Conservation (phyloP, 2,329 filamentous ascomycete species). For the Aureobasidium sp. region DNA sequence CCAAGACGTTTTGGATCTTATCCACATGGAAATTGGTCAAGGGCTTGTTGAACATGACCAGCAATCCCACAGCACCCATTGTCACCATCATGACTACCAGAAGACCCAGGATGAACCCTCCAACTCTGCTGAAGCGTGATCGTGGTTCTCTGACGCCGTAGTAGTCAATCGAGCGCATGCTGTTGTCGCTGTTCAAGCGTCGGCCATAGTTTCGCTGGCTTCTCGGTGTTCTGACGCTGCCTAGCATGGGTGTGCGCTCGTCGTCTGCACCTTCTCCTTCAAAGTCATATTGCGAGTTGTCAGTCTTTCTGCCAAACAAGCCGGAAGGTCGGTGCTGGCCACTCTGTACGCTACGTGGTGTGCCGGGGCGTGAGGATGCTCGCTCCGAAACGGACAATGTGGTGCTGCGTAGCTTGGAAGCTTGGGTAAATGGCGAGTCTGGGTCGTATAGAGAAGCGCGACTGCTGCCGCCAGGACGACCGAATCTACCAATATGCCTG, state of each 20-base stretch:
- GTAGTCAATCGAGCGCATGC: conserved; percentile 40
- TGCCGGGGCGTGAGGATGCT: conserved; percentile 58
- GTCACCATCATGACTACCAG: conserved; percentile 74
- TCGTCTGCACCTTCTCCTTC: conserved; percentile 74
- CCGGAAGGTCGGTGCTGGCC: conserved; percentile 32
- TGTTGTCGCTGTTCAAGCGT: conserved; percentile 43
- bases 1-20: conserved; percentile 80
- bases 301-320: conserved; percentile 44
- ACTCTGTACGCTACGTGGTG: conserved; percentile 49
- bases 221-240: conserved; percentile 53
- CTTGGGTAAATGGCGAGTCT: conserved; percentile 68
- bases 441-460: conserved; percentile 67
- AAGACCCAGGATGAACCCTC: conserved; percentile 78
- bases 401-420: conserved; percentile 54
- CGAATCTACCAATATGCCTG: conserved; percentile 73
- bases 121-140: conserved; percentile 46
- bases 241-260: conserved; percentile 72
- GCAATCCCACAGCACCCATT: conserved; percentile 77
- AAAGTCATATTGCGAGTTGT: conserved; percentile 64
- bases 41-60: conserved; percentile 85
- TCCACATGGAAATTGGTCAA: conserved; percentile 69
- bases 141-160: conserved; percentile 18
- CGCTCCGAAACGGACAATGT: conserved; percentile 47
- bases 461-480: conserved; percentile 55
- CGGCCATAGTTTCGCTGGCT: conserved; percentile 41